phyloP scores from a whole-genome alignment of 2,329 filamentous ascomycete species.

The Myriosclerotinia duriaeana region DNA sequence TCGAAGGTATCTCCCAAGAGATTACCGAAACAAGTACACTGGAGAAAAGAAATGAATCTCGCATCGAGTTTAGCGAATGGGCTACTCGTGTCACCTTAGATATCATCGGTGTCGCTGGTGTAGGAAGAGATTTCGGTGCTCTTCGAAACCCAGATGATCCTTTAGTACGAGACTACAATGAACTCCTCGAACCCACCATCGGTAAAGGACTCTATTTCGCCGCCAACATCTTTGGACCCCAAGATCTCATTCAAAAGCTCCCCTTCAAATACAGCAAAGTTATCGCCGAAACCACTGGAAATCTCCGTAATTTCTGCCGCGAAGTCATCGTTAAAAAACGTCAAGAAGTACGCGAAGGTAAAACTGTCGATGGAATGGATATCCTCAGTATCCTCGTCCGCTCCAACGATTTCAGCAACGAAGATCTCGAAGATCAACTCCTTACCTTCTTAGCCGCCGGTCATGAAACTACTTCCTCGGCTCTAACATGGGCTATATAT shows the following conservation, averaged over 20 bases:
- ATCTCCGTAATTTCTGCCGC: conserved; percentile 63
- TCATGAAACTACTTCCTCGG: conserved; percentile 74
- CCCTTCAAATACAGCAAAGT: conserved; percentile 69
- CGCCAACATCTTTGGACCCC: conserved; percentile 59
- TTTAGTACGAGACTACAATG: conserved; percentile 56
- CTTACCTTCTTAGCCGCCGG: conserved; percentile 83
- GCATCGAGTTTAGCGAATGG: conserved; percentile 61
- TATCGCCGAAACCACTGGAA: conserved; percentile 53
- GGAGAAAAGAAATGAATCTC: conserved; percentile 41
- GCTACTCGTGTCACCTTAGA: conserved; percentile 67
- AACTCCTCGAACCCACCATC: conserved; percentile 52
- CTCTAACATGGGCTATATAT: conserved; percentile 66
- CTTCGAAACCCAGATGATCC: conserved; percentile 58
- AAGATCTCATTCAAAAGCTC: conserved; percentile 57
- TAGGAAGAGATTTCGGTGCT: conserved; percentile 68
- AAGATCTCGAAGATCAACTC: conserved; percentile 77
- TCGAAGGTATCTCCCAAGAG: conserved; percentile 56
- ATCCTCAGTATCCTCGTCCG: conserved; percentile 77
- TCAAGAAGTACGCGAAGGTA: conserved; percentile 41
- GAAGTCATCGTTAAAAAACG: conserved; percentile 71
- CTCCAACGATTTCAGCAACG: conserved; percentile 71
- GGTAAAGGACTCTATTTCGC: conserved; percentile 57
- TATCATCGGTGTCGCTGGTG: conserved; percentile 71
- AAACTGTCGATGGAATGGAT: conserved; percentile 51
- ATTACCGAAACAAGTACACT: conserved; percentile 43